Base-by-base conservation (phyloP, 306 rosid species). In the Cyclanthera cordifolia region DNA sequence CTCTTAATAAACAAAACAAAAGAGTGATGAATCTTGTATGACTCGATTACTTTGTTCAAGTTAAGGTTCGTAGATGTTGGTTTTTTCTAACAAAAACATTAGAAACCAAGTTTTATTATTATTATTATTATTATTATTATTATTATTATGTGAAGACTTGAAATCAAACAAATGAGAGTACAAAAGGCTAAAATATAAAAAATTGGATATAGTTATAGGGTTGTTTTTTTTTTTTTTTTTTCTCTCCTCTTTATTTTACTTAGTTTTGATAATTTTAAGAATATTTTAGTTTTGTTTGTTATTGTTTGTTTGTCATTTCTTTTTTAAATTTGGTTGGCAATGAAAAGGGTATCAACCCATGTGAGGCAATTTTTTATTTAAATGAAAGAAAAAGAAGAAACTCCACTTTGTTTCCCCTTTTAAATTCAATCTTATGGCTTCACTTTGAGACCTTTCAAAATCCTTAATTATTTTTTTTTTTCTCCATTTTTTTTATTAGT, bases 291-390 rank as follows among this genome's bases (percentile, higher is more conserved):
- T 49, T 10, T 53, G 11, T 68, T 24, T 13, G 4, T 30, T 8
- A 1, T 69, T 16, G 0, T n/a, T 69, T 25, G 8, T 59, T 0
- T 6, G 5, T 52, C 32, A 5, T 51, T 23, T 55, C 16, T 37
- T 37, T 37, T 34, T 37, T 61, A 65, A 60, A 13, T 82, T 75
- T 60, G 72, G 80, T 68, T 78, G 43, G 43, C 43, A 37, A 7
- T 37, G 43, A 6, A 37, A 65, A 52, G 50, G 81, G 87, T 54
- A 80, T 83, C 87, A 78, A 75, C 61, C 79, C 85, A 83, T 79
- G 82, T 83, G 81, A 63, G 52, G 53, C 70, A 19, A 50, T 24
- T 25, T 48, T 48, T 57, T 55, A 34, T 25, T 54, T 70, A 30
- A 30, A 6, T 45, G 4, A 8, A 48, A 41, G n/a, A 45, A 43